Evolutionary conservation across 2,329 filamentous ascomycete species (phyloP).

Genomic region (Ophiostoma ips): DNA sequence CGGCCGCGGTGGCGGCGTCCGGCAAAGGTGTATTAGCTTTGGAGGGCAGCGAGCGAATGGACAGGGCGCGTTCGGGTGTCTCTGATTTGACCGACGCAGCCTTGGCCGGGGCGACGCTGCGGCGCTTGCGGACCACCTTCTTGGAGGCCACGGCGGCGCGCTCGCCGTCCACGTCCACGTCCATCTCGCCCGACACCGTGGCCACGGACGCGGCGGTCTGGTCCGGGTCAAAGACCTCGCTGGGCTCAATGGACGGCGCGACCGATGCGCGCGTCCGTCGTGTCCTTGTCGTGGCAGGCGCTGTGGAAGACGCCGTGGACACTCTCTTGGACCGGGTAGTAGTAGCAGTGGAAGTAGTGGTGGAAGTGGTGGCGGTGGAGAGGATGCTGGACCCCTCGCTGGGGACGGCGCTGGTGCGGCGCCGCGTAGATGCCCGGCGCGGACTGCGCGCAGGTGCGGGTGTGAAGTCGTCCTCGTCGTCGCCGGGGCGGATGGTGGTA

Average conservation of each 20-base stretch:
- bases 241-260: constrained; percentile 24
- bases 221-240: constrained; percentile 45
- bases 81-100: constrained; percentile 8
- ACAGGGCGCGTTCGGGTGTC: constrained; percentile 20
- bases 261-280: constrained; percentile 27
- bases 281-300: constrained; percentile 24
- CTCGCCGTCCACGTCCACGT: constrained; percentile 5
- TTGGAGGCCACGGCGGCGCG: constrained; percentile 17
- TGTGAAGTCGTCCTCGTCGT: constrained; percentile 61
- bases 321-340: not conserved
- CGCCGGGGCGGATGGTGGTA: constrained; percentile 34
- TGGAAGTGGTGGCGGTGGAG: not conserved
- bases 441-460: constrained; percentile 49
- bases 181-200: not conserved
- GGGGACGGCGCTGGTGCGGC: constrained; percentile 29
- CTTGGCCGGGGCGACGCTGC: constrained; percentile 33
- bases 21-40: not conserved
- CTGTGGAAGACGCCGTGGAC: constrained; percentile 6
- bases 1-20: not conserved
- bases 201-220: constrained; percentile 23
- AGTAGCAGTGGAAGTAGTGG: not conserved
- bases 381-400: constrained; percentile 15
- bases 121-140: constrained; percentile 47
- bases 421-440: constrained; percentile 21
- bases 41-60: constrained; percentile 3